Base-by-base conservation (phyloP, 352 stramenopile genomes). In the Globisporangium nagaii region DNA sequence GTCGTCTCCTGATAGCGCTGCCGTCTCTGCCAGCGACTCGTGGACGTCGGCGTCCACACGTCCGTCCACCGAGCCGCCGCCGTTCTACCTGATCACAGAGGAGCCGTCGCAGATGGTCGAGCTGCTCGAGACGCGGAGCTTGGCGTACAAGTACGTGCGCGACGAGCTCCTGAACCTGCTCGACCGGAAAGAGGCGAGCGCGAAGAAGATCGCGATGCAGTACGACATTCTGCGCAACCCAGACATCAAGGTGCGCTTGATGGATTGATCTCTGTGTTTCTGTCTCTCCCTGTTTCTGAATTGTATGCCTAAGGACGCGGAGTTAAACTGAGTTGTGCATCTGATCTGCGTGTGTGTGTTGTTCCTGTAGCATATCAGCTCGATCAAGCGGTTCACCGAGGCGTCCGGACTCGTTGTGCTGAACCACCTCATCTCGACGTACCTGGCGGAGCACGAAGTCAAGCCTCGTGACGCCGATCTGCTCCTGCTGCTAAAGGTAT, bases 91-190 rank as follows among this genome's bases (percentile, higher is more conserved):
- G 9, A 70, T 90, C 36, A 58, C 76, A 9, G 61, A 64, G 10
- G 60, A 58, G 48, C 55, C 55, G 1, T 70, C 78, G 20, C 39
- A 46, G 17, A 36, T 68, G 22, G 61, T 51, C 19, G 45, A 62
- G 25, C 79, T 73, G 43, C 55, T 90, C 9, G 69, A 81, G 22
- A 77, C 62, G 31, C 70, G 79, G 6, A 55, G 65, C 4, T 50
- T 71, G 27, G 79, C 79, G 17, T 90, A 79, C 59, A 77, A 86
- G 53, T 70, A 76, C 42, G 28, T 90, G 42, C 75, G 79, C n/a
- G 55, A 63, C 9, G 71, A 76, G 40, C 36, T 90, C 24, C 39
- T 84, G 37, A 79, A 72, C 50, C 30, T 88, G 35, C 55, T 88
- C n/a, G 75, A 88, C 37, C 40, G 64, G 58, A 53, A 46, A 24